phyloP scores from a whole-genome alignment of 257 asterid genomes.

The Salvia splendens region DNA sequence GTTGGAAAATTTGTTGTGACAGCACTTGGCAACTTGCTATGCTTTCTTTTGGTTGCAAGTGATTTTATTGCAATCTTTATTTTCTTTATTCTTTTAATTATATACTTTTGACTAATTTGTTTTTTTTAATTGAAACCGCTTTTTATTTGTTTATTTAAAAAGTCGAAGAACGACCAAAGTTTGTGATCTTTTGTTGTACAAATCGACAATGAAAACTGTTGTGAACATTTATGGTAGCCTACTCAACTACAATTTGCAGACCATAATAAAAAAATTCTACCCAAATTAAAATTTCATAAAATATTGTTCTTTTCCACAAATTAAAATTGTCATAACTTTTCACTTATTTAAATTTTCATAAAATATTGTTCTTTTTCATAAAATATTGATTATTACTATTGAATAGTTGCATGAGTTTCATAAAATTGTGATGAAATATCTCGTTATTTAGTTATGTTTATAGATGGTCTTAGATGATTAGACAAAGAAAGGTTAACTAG shows the following conservation, averaged over 20 bases:
- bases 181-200: constrained; percentile 31
- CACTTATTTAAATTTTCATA: no score
- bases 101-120: background rate
- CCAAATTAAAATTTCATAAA: background rate
- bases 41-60: constrained; percentile 22
- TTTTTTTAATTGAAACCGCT: background rate
- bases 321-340: no score
- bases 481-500: no score
- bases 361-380: no score
- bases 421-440: no score
- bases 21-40: constrained; percentile 41
- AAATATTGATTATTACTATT: no score
- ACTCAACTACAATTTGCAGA: constrained; percentile 14
- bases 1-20: constrained; percentile 18
- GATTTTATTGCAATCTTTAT: constrained; percentile 27
- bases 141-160: background rate
- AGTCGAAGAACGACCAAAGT: constrained; percentile 24
- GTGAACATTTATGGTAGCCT: constrained; percentile 28
- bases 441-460: no score
- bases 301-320: no score
- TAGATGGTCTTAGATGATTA: no score
- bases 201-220: constrained; percentile 29
- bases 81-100: constrained; percentile 5
- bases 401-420: no score
- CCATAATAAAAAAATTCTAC: background rate